Evolutionary conservation across 805 yeast species (phyloP).

Genomic region (Candida schatavii): DNA sequence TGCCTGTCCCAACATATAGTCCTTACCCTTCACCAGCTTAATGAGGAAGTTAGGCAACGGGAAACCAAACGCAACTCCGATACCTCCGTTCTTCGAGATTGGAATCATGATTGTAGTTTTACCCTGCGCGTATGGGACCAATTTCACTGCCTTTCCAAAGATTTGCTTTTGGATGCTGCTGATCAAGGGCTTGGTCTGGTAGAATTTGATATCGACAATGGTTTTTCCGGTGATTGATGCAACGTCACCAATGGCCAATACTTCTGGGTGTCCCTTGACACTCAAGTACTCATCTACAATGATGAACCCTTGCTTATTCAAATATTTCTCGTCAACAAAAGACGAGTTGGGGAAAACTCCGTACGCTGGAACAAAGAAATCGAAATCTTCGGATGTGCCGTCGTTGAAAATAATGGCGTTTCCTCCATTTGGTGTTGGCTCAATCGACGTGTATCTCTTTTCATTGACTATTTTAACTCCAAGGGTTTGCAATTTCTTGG

Average conservation of each 20-base stretch:
- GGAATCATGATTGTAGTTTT: slow-evolving; percentile 24
- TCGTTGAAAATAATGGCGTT: slow-evolving; percentile 14
- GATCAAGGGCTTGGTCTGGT: slow-evolving; percentile 18
- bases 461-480: slow-evolving; percentile 25
- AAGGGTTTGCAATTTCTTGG: slow-evolving; percentile 13
- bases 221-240: slow-evolving; percentile 19
- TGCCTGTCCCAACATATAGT: slow-evolving; percentile 24
- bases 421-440: slow-evolving; percentile 5
- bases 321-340: slow-evolving; percentile 22
- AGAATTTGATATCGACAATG: slow-evolving; percentile 23
- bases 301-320: slow-evolving; percentile 28
- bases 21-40: slow-evolving; percentile 22
- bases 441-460: slow-evolving; percentile 8
- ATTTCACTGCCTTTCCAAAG: slow-evolving; percentile 8
- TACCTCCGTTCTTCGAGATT: slow-evolving; percentile 34
- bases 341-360: slow-evolving; percentile 29
- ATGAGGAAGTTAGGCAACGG: slow-evolving; percentile 28
- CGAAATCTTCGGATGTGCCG: slow-evolving; percentile 19
- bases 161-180: slow-evolving; percentile 12
- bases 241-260: slow-evolving; percentile 37
- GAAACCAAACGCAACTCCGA: slow-evolving; percentile 29
- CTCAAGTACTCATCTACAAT: slow-evolving; percentile 23
- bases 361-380: slow-evolving; percentile 27
- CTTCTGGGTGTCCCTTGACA: slow-evolving; percentile 22
- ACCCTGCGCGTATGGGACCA: slow-evolving; percentile 12